Percentiles rank a stretch among this genome's conserved stretches.
These are phyloP conservation scores for Colletotrichum truncatum DNA, from an alignment of 2,329 filamentous ascomycete species.

Conservation along the genomic window DNA sequence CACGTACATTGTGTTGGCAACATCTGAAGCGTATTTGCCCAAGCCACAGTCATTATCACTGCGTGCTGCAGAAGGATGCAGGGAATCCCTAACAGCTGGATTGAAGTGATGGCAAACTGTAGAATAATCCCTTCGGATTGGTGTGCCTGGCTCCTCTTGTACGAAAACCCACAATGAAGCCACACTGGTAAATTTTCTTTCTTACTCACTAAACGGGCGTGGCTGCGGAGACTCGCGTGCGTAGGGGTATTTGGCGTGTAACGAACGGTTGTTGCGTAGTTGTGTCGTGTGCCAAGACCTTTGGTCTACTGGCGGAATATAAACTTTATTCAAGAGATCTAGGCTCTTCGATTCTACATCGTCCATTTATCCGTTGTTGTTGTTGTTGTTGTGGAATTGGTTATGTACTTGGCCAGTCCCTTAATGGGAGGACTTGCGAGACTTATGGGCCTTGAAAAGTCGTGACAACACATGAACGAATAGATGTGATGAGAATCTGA, in stretches of 20 bases:
- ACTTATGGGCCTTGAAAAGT: background rate
- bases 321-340: background rate
- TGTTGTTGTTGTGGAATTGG: background rate
- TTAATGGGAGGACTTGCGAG: background rate
- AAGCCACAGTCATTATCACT: background rate
- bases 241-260: background rate
- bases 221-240: background rate
- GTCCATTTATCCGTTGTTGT: no score
- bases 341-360: no score
- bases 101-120: background rate
- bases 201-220: background rate
- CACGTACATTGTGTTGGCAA: no score
- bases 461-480: background rate
- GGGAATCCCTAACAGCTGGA: background rate
- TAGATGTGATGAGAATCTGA: background rate
- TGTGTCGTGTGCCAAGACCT: background rate
- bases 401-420: background rate
- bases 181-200: background rate
- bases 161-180: background rate
- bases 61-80: background rate
- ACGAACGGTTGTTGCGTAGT: background rate
- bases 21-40: background rate
- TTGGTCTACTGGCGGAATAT: background rate
- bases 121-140: background rate
- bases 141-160: slow-evolving; percentile 20